Conservation (phyloP, 2,329 filamentous ascomycete genomes). For the Lecanicillium sp. region DNA sequence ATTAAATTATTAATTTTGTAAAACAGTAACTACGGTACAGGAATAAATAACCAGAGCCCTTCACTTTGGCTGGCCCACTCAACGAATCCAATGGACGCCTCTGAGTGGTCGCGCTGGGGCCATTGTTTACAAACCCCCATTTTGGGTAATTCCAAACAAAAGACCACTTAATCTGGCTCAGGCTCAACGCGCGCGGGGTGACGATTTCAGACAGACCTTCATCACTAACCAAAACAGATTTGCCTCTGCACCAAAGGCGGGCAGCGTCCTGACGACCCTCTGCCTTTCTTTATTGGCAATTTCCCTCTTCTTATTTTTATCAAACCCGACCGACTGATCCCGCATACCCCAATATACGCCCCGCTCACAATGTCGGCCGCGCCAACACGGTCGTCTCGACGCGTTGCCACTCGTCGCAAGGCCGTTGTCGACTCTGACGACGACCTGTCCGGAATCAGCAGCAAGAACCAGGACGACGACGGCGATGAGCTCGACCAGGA, state of each 20-base stretch:
- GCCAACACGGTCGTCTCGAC: conserved; percentile 35
- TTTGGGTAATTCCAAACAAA: conserved; percentile 36
- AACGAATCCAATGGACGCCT: not conserved
- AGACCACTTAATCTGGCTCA: not conserved
- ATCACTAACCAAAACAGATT: conserved; percentile 10
- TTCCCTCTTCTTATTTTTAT: not conserved
- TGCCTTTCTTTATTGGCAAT: no score
- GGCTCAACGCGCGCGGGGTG: conserved; percentile 18
- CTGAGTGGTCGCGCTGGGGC: conserved; percentile 7
- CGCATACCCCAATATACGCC: not conserved
- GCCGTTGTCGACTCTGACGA: conserved; percentile 77
- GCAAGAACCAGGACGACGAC: conserved; percentile 47
- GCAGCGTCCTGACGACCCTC: not conserved
- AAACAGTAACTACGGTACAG: no score
- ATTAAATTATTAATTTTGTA: not conserved
- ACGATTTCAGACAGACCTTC: conserved; percentile 6
- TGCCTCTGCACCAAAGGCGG: not conserved
- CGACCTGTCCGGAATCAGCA: conserved; percentile 57
- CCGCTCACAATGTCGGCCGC: conserved; percentile 29
- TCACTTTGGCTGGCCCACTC: not conserved
- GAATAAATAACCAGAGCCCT: not conserved
- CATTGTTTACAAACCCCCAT: conserved; percentile 37
- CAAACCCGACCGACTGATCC: not conserved
- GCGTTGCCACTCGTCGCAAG: conserved; percentile 56
- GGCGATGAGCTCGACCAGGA: conserved; percentile 70